Conservation (phyloP, 1,284 basidiomycete genomes). For the Rhodotorula sp. region DNA sequence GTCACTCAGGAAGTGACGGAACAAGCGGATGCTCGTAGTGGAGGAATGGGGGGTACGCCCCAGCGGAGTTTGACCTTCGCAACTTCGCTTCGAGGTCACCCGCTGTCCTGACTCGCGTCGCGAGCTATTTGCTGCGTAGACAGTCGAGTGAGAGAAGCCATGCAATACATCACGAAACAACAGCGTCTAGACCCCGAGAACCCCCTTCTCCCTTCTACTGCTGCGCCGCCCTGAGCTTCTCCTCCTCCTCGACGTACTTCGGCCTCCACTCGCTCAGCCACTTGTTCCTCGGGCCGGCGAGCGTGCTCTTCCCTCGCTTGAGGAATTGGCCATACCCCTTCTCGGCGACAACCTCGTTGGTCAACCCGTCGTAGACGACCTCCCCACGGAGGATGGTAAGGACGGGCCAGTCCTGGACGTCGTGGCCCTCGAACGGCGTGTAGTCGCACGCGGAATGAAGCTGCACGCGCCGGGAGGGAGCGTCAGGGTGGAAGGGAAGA, state of each 20-base stretch:
- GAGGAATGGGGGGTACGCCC: no score
- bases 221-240: background rate
- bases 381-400: constrained; percentile 44
- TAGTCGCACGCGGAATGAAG: constrained; percentile 40
- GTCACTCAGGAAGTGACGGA: no score
- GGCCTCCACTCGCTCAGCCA: constrained; percentile 35
- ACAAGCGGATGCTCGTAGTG: no score
- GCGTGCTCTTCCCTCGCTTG: constrained; percentile 42
- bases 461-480: background rate
- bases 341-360: constrained; percentile 30
- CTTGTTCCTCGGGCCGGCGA: constrained; percentile 31
- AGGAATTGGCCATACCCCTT: constrained; percentile 42
- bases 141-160: background rate
- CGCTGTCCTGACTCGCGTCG: no score
- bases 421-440: constrained; percentile 46
- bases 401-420: constrained; percentile 45
- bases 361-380: constrained; percentile 43
- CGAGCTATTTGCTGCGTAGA: no score
- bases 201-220: background rate
- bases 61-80: no score
- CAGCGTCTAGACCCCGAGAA: background rate
- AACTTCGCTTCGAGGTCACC: no score
- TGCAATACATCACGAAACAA: no score
- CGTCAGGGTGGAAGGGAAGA: background rate
- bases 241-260: constrained; percentile 13